Evolutionary conservation across 495 filamentous ascomycete species (phyloP).

Genomic region (Penicillium simplicissimum): DNA sequence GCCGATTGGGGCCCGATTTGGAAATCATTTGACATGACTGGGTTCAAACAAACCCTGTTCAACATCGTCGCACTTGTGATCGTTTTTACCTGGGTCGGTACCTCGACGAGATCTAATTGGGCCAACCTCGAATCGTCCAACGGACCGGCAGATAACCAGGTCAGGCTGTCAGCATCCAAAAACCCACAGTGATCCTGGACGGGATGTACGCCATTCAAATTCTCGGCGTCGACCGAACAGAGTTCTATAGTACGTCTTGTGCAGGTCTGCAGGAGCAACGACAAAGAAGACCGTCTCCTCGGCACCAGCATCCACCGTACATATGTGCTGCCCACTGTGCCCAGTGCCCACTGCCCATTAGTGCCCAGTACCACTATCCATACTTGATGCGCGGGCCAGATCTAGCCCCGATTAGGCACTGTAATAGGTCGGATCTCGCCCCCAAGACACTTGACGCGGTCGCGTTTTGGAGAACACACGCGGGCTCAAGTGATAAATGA

Average conservation of each 20-base stretch:
- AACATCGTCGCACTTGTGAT: conserved; percentile 25
- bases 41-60: conserved; percentile 13
- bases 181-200: background rate
- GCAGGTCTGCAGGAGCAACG: background rate
- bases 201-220: background rate
- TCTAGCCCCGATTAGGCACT: conserved; percentile 17
- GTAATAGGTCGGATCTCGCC: conserved; percentile 2
- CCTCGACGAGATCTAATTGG: background rate
- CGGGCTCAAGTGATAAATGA: conserved; percentile 9
- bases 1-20: background rate
- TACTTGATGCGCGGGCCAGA: background rate
- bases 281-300: background rate
- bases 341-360: background rate
- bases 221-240: background rate
- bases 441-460: conserved; percentile 8
- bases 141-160: background rate
- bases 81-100: conserved; percentile 3
- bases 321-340: background rate
- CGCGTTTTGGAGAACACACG: conserved; percentile 16
- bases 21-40: conserved; percentile 7
- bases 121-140: background rate
- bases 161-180: background rate
- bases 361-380: background rate
- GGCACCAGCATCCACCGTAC: background rate
- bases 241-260: background rate